Evolutionary conservation across 2,329 filamentous ascomycete genomes (phyloP).

Genomic region (Colletotrichum sp.): DNA sequence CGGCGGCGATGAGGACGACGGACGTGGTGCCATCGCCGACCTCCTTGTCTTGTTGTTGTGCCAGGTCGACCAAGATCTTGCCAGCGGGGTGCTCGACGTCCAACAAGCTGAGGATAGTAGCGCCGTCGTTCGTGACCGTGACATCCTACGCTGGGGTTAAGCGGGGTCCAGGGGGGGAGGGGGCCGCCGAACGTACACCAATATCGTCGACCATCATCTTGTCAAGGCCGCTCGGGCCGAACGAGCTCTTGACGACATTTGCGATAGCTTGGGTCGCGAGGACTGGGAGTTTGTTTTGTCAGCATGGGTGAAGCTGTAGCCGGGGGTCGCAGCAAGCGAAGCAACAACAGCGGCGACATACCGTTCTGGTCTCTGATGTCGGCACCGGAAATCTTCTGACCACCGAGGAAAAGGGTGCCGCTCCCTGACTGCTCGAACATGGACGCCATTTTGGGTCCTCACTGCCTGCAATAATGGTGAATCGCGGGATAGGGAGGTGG

Average conservation of each 20-base stretch:
- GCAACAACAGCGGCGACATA: constrained; percentile 40
- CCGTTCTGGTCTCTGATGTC: constrained; percentile 98
- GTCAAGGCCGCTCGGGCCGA: constrained; percentile 94
- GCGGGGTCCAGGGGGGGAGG: constrained; percentile 21
- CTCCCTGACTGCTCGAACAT: constrained; percentile 97
- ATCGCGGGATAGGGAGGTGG: constrained; percentile 15
- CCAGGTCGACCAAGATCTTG: constrained; percentile 97
- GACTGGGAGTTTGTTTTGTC: constrained; percentile 56
- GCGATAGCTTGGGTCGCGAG: constrained; percentile 95
- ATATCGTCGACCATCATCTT: constrained; percentile 99
- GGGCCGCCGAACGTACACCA: constrained; percentile 64
- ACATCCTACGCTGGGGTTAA: constrained; percentile 70
- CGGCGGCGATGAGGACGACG: constrained; percentile 94
- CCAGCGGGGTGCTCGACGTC: constrained; percentile 98
- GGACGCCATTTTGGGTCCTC: constrained; percentile 72
- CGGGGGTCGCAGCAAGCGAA: not conserved
- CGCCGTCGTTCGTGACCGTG: constrained; percentile 98
- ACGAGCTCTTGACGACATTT: constrained; percentile 99
- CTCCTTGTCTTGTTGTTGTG: constrained; percentile 98
- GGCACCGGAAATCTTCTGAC: constrained; percentile 94
- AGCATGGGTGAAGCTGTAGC: constrained; percentile 26
- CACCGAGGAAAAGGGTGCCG: constrained; percentile 95
- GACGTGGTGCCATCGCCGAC: constrained; percentile 98
- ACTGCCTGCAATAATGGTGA: constrained; percentile 6
- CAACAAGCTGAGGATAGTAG: constrained; percentile 92